Base-by-base conservation (phyloP, 2,329 filamentous ascomycete species). In the Cryoendolithus antarcticus region DNA sequence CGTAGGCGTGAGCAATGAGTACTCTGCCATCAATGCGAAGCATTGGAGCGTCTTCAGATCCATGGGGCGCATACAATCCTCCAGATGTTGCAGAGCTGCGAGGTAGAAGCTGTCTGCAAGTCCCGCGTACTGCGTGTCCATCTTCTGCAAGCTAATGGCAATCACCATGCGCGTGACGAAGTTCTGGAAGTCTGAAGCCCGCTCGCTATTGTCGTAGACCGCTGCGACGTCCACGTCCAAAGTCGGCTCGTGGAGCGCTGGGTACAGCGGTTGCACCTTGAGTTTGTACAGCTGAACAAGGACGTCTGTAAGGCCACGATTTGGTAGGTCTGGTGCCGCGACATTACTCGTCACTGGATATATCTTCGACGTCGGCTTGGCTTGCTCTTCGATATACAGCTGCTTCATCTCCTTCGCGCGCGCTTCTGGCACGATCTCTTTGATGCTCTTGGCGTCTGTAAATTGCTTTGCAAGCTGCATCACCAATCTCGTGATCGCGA, bases 401-500 rank as follows among this genome's bases (percentile, higher is more conserved):
- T 82, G 74, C 74, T 80, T 70, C 65, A 82, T 69, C 57, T 77
- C 65, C 67, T 75, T 64, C 63, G 77, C 56, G 60, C 76, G 60
- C 64, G 77, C 57, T 73, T 88, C 82, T 3, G 88, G 85, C 27
- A 95, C 84, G 36, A 96, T 78, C 50, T 95, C 86, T 42, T 86
- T 86, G 57, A 96, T 95, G 48, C 81, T 86, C 60, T 86, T 84
- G 4, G 86, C 82, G 53, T 91, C 82, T 19, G 86, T 93, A 54
- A 89, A 93, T 46, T 86, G 81, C 64, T 94, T 96, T 38, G 89
- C 89, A 61, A 94, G 78, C 59, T 95, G 88, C 82, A 98, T 95
- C 8, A 98, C 80, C 49, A 96, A 71, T 24, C 89, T 78, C 9
- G 88, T 93, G 67, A 96, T 93, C 55, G 86, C 85, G 53, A 95